Percentiles rank a stretch among this genome's conserved stretches.
Conservation (phyloP, 345 rosid species). For the Boechera divaricarpa region DNA sequence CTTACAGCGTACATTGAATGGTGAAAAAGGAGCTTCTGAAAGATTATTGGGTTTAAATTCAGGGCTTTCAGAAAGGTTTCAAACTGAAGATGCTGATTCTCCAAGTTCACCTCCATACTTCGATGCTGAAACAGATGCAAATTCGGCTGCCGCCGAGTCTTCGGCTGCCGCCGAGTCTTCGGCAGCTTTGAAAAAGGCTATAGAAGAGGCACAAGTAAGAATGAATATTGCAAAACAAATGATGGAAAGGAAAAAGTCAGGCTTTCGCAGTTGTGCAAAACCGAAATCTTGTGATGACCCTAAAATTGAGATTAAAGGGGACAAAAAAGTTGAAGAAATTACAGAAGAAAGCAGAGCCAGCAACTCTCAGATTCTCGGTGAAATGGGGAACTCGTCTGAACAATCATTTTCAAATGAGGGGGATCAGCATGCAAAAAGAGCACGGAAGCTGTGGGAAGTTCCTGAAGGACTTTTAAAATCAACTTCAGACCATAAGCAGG, state of each 20-base stretch:
- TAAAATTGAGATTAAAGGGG: conserved; percentile 45
- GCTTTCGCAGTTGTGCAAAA: conserved; percentile 52
- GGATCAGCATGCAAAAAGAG: conserved; percentile 41
- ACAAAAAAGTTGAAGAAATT: conserved; percentile 43
- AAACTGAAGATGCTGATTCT: conserved; percentile 49
- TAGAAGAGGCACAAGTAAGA: conserved; percentile 84
- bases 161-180: conserved; percentile 94
- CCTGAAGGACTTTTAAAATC: conserved; percentile 37
- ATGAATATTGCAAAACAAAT: conserved; percentile 75
- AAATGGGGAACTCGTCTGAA: conserved; percentile 35
- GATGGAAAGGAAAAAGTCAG: conserved; percentile 73
- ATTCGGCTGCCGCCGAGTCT: conserved; percentile 85
- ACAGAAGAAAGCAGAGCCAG: conserved; percentile 48
- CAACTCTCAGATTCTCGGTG: conserved; percentile 31
- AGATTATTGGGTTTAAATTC: conserved; percentile 39
- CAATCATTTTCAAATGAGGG: conserved; percentile 40
- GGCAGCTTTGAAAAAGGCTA: conserved; percentile 84
- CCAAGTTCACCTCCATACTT: conserved; percentile 61
- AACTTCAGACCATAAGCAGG: conserved; percentile 43
- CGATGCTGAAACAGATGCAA: conserved; percentile 72
- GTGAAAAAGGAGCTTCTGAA: conserved; percentile 40
- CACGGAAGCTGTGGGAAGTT: conserved; percentile 45
- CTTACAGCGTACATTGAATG: conserved; percentile 31
- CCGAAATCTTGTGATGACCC: conserved; percentile 44
- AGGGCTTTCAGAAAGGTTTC: conserved; percentile 47